These are phyloP conservation scores for Penicillium paneum DNA, from an alignment of 2,329 filamentous ascomycete species.

Conservation along the genomic window DNA sequence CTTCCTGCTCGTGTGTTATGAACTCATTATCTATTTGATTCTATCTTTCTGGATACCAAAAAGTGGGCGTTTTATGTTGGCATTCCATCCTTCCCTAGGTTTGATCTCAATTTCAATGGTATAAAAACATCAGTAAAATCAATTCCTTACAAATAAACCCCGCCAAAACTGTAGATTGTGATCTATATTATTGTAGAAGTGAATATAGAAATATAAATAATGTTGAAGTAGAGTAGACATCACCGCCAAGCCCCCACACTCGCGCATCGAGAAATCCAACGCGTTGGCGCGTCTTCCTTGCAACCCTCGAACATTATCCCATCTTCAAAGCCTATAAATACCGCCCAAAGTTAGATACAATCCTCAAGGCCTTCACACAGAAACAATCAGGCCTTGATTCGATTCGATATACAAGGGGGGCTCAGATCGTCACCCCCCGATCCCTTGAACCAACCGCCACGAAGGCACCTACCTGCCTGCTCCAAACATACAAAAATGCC, in stretches of 20 bases:
- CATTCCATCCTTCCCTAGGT: constrained; percentile 19
- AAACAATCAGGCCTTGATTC: not conserved
- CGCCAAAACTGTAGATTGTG: not conserved
- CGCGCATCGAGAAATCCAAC: constrained; percentile 9
- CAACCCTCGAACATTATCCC: not conserved
- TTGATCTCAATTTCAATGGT: constrained; percentile 15
- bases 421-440: not conserved
- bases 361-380: not conserved
- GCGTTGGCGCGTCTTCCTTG: constrained; percentile 22
- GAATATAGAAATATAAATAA: not conserved
- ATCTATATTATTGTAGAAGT: not conserved
- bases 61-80: constrained; percentile 28
- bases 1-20: constrained; percentile 20
- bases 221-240: constrained; percentile 3
- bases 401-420: not conserved
- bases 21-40: constrained; percentile 26
- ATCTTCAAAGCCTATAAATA: not conserved
- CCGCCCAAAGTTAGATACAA: not conserved
- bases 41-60: constrained; percentile 32
- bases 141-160: not conserved
- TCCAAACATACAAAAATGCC: constrained; percentile 25
- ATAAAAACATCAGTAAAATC: constrained; percentile 1
- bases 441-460: not conserved
- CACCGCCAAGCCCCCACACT: constrained; percentile 8
- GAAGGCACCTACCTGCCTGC: not conserved